phyloP scores from a whole-genome alignment of 192 early-diverging fungal species.

The Rhizophagus sp. region DNA sequence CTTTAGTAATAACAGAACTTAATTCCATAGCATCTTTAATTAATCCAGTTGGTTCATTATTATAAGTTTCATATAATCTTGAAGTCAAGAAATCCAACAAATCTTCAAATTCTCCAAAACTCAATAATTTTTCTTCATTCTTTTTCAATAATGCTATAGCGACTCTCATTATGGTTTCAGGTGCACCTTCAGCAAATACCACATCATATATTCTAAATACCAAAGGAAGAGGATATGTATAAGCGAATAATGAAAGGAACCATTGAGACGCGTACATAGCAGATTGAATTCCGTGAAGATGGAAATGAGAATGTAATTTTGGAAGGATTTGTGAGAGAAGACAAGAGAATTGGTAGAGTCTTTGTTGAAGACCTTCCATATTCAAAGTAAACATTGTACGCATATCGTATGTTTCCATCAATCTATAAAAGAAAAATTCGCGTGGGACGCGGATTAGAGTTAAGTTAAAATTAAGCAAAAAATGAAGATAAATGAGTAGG shows the following conservation, averaged over 20 bases:
- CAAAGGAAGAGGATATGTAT: conserved; percentile 87
- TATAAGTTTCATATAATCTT: conserved; percentile 81
- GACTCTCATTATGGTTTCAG: conserved; percentile 88
- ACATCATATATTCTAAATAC: conserved; percentile 94
- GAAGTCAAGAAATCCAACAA: conserved; percentile 80
- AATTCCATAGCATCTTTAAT: conserved; percentile 81
- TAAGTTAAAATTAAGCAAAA: no score
- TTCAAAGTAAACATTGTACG: conserved; percentile 91
- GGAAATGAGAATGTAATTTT: conserved; percentile 74
- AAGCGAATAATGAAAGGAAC: conserved; percentile 98
- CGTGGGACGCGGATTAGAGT: not conserved
- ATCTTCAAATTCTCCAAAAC: conserved; percentile 74
- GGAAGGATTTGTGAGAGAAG: conserved; percentile 79
- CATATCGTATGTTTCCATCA: conserved; percentile 94
- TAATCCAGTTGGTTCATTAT: conserved; percentile 57
- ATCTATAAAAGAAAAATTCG: conserved; percentile 25
- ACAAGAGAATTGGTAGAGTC: conserved; percentile 83
- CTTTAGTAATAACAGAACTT: conserved; percentile 62
- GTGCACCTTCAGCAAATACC: conserved; percentile 85
- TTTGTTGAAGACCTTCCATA: conserved; percentile 92
- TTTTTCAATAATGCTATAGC: conserved; percentile 85
- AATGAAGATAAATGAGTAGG: no score
- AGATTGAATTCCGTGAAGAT: conserved; percentile 66
- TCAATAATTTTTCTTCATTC: conserved; percentile 70
- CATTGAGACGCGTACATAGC: conserved; percentile 96